Percentiles rank a stretch among this genome's conserved stretches.
Evolutionary conservation across 2,329 filamentous ascomycete species (phyloP).

Genomic region (Ophiostoma novo-ulmi): DNA sequence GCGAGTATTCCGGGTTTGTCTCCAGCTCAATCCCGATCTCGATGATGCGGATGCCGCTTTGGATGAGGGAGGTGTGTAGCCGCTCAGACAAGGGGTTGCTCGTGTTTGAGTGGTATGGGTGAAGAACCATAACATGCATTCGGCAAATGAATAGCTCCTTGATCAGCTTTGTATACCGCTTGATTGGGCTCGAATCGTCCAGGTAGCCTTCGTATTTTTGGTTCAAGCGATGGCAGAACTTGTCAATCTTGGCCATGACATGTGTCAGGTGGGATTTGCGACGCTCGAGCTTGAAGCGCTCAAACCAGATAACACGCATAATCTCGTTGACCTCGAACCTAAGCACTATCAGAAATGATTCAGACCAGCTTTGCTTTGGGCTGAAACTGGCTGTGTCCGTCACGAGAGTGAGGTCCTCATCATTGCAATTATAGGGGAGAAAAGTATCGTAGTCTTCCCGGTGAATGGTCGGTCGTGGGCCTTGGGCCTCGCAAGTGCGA

Average conservation of each 20-base stretch:
- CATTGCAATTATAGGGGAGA: constrained; percentile 66
- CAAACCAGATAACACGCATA: constrained; percentile 64
- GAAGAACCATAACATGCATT: constrained; percentile 61
- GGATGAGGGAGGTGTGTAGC: constrained; percentile 58
- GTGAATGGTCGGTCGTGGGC: constrained; percentile 65
- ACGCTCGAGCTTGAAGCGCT: constrained; percentile 59
- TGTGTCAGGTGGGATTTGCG: constrained; percentile 58
- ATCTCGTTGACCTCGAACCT: constrained; percentile 70
- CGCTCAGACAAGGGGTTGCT: constrained; percentile 53
- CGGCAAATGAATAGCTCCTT: constrained; percentile 60
- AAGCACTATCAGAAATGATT: constrained; percentile 62
- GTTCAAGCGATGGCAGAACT: constrained; percentile 59
- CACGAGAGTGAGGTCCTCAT: constrained; percentile 52
- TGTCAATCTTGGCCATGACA: constrained; percentile 63
- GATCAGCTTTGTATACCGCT: constrained; percentile 58
- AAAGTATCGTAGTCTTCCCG: constrained; percentile 70
- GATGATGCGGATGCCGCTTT: constrained; percentile 51
- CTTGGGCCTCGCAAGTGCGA: constrained; percentile 68
- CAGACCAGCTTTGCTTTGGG: constrained; percentile 52
- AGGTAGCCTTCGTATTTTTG: constrained; percentile 62
- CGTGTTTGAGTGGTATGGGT: constrained; percentile 56
- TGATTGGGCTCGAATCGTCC: constrained; percentile 54
- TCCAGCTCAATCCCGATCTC: constrained; percentile 46
- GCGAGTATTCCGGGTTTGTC: constrained; percentile 42
- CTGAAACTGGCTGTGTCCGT: constrained; percentile 40